These are phyloP conservation scores for Sanghuangporus weigelae DNA, from an alignment of 1,284 basidiomycete species.

Conservation along the genomic window DNA sequence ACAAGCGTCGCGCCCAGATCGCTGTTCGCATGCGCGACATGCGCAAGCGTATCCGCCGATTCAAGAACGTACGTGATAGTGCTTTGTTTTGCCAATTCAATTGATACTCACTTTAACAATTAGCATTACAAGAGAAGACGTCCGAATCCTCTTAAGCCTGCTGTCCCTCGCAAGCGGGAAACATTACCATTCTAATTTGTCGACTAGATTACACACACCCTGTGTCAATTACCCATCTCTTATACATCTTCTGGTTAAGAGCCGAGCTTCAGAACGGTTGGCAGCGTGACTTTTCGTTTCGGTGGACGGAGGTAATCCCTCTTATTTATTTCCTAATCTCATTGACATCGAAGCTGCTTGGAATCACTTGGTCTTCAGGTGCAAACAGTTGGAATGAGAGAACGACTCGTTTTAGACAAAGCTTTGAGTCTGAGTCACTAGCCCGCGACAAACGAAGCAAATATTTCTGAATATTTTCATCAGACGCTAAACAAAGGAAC, in stretches of 20 bases:
- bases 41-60: constrained; percentile 53
- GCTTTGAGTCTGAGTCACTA: background rate
- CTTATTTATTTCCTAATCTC: too few species aligned
- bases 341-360: too few species aligned
- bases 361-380: too few species aligned
- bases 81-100: constrained; percentile 16
- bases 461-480: background rate
- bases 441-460: background rate
- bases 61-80: constrained; percentile 51
- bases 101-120: background rate
- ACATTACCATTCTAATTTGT: constrained; percentile 15
- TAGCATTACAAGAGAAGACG: constrained; percentile 13
- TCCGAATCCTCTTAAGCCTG: constrained; percentile 9
- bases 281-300: too few species aligned
- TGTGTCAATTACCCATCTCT: background rate
- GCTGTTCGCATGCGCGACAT: constrained; percentile 61
- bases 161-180: constrained; percentile 12
- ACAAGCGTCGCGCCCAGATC: constrained; percentile 39
- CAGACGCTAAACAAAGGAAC: too few species aligned
- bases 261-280: too few species aligned
- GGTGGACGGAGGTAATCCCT: too few species aligned
- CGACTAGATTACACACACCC: background rate
- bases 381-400: too few species aligned
- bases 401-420: background rate
- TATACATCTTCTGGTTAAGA: too few species aligned